Evolutionary conservation across 225 moss, liverwort and hornwort genomes (phyloP).

Genomic region (Thuidium tamariscinum): DNA sequence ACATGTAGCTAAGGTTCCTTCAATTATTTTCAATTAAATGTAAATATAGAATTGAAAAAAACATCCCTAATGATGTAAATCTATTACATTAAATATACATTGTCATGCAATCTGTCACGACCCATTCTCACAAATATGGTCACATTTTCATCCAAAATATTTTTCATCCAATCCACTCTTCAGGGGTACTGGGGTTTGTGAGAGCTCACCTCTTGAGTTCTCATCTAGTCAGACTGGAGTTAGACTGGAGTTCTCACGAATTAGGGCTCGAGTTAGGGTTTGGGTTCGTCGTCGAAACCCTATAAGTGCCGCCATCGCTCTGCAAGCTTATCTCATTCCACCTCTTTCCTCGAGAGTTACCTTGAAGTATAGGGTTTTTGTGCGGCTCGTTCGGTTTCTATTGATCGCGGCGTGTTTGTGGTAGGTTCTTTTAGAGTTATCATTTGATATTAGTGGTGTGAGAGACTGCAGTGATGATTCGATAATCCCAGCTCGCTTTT

Average conservation of each 20-base stretch:
- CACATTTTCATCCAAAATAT: too few relatives aligned
- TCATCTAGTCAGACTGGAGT: background rate
- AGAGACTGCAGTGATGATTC: constrained; percentile 45
- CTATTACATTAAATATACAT: too few relatives aligned
- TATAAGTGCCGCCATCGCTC: background rate
- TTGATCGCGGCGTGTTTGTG: accelerated
- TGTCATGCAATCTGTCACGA: too few relatives aligned
- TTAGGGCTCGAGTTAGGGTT: background rate
- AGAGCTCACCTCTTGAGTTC: background rate
- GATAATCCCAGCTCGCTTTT: constrained; percentile 74
- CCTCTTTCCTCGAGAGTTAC: accelerated
- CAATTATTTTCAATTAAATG: background rate
- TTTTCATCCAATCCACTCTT: too few relatives aligned
- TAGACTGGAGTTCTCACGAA: background rate
- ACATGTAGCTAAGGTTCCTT: background rate
- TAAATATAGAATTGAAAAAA: background rate
- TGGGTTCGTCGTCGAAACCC: background rate
- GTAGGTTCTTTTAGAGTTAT: accelerated
- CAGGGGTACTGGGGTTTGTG: background rate
- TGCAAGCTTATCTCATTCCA: accelerated
- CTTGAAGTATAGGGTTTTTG: accelerated
- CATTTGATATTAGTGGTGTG: background rate
- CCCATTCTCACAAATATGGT: too few relatives aligned
- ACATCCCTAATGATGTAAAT: too few relatives aligned
- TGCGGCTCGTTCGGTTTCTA: accelerated